Evolutionary conservation across 257 asterid species (phyloP).

Genomic region (Cinchona pubescens): DNA sequence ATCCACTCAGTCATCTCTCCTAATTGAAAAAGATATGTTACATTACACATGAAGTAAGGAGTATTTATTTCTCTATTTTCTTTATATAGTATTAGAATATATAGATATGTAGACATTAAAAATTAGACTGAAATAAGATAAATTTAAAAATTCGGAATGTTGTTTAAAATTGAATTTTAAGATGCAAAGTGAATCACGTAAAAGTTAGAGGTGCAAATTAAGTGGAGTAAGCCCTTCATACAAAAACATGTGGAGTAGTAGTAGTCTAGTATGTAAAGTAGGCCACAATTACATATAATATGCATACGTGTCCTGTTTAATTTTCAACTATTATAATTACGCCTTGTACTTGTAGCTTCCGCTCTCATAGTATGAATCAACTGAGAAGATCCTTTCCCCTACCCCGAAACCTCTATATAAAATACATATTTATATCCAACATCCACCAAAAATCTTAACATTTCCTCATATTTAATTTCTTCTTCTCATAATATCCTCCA

Average conservation of each 20-base stretch:
- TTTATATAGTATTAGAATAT: too few species aligned
- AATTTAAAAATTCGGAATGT: too few species aligned
- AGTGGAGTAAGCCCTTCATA: too few species aligned
- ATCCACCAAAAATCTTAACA: background rate
- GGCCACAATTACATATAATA: slow-evolving; percentile 3
- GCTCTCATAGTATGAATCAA: background rate
- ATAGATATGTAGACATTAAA: too few species aligned
- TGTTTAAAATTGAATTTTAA: too few species aligned
- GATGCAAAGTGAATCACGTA: too few species aligned
- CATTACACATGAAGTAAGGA: too few species aligned
- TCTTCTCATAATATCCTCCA: background rate
- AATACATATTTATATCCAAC: background rate
- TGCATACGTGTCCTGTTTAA: background rate
- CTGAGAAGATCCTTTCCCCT: background rate
- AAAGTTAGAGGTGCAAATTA: too few species aligned
- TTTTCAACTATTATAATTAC: background rate
- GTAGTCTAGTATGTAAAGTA: background rate
- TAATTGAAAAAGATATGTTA: too few species aligned
- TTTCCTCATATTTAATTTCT: background rate
- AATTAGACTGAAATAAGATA: too few species aligned
- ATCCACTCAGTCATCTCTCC: too few species aligned
- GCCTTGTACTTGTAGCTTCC: background rate
- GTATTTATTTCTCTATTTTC: too few species aligned
- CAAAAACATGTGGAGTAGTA: background rate
- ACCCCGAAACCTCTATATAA: background rate